Base-by-base conservation (phyloP, 2,329 filamentous ascomycete genomes). In the Epichloe sp. region DNA sequence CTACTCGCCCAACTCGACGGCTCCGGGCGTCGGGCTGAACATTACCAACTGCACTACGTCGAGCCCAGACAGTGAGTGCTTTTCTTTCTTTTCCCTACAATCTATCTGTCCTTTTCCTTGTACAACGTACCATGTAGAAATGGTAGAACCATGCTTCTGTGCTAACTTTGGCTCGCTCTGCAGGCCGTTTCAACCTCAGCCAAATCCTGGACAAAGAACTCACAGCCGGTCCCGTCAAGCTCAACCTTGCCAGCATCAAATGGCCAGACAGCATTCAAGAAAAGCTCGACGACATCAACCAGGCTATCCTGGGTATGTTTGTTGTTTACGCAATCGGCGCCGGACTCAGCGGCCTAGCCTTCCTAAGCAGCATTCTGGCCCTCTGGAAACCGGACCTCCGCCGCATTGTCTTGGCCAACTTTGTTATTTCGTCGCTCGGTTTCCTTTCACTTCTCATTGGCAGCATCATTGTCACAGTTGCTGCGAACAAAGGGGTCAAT, bases 221-320 rank as follows among this genome's bases (percentile, higher is more conserved):
- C 40, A 55, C 63, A 11, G 52, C 69, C n/a, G 73, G 74, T 1
- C 70, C 71, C 11, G 59, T 76, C 19, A 54, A 70, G 51, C 55
- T 77, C 55, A 71, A 67, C 50, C 63, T 76, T 19, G 64, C 66
- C 55, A 68, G 73, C 47, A 62, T 79, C n/a, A 60, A 70, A 52
- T 69, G 72, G 59, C 70, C 71, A 14, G 55, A 68, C 6, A 64
- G 64, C 35, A 67, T 80, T 52, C 67, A 72, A 53, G 62, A 71
- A 42, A 68, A 69, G n/a, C 59, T 80, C 56, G 65, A 75, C 62
- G 62, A 67, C n/a, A 63, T 79, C 59, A 77, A 78, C 58, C 60
- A 61, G 15, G 64, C 70, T n/a, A 66, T 78, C 4, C 61, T 73
- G n/a, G 69, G 66, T 26, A 62, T 76, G 46, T 74, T 75, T 59